A percentile compares a stretch with the other conserved stretches of the same genome.
Evolutionary conservation across 805 yeast species (phyloP).

Genomic region (Candida berthetii): DNA sequence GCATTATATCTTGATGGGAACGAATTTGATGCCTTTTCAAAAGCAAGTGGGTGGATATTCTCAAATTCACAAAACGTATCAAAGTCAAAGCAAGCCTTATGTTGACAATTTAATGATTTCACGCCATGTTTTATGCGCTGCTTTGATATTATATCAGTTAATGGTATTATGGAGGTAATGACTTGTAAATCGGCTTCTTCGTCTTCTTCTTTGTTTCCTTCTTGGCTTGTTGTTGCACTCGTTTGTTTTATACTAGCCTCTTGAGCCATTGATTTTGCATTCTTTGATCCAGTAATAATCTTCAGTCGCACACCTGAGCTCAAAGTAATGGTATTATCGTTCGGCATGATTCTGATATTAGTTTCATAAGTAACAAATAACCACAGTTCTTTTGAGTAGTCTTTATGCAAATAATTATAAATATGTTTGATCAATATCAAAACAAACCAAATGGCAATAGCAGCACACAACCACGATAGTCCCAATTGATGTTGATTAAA

Average conservation of each 20-base stretch:
- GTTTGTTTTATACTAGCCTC: too few species aligned
- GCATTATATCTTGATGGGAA: not conserved
- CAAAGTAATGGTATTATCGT: not conserved
- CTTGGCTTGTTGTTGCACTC: too few species aligned
- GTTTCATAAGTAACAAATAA: too few species aligned
- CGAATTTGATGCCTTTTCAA: not conserved
- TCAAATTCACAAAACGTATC: slow-evolving; percentile 5
- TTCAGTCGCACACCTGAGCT: not conserved
- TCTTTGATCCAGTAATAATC: too few species aligned
- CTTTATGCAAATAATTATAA: too few species aligned
- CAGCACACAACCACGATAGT: too few species aligned
- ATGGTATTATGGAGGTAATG: slow-evolving; percentile 6
- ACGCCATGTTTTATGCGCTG: slow-evolving; percentile 8
- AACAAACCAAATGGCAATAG: too few species aligned
- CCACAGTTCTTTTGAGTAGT: too few species aligned
- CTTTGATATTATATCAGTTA: slow-evolving; percentile 11
- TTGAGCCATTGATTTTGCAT: too few species aligned
- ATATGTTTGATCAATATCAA: too few species aligned
- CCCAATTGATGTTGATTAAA: too few species aligned
- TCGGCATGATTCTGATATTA: too few species aligned
- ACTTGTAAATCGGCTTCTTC: slow-evolving; percentile 10
- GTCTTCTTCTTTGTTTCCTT: not conserved
- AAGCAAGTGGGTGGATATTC: not conserved
- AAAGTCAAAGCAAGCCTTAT: slow-evolving; percentile 11
- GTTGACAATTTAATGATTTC: slow-evolving; percentile 9